These are phyloP conservation scores for Truncatella angustata DNA, from an alignment of 2,329 filamentous ascomycete genomes.

Conservation along the genomic window DNA sequence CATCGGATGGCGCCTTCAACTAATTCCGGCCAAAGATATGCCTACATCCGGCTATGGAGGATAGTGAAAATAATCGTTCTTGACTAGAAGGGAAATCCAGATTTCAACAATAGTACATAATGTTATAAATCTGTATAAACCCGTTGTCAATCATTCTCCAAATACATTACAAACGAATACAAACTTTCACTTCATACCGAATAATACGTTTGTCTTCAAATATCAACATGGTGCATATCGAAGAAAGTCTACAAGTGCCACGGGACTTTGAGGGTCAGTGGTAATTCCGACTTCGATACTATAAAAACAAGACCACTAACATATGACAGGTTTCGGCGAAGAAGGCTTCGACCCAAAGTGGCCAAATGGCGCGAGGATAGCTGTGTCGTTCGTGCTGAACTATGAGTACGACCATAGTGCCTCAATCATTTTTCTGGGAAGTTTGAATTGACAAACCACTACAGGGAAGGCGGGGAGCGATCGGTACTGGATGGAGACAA, in stretches of 20 bases:
- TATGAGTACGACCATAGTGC: conserved; percentile 20
- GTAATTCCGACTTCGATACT: not conserved
- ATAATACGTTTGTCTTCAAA: too few relatives aligned
- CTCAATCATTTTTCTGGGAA: not conserved
- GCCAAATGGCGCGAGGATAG: conserved; percentile 21
- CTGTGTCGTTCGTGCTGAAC: conserved; percentile 21
- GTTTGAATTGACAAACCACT: not conserved
- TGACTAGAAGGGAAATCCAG: not conserved
- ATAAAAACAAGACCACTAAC: not conserved
- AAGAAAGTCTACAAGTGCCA: conserved; percentile 13
- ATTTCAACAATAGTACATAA: not conserved
- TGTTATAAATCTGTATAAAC: too few relatives aligned
- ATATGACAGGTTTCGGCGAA: conserved; percentile 17
- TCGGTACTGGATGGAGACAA: conserved; percentile 23
- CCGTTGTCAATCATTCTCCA: too few relatives aligned
- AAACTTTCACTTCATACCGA: too few relatives aligned
- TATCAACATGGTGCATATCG: conserved; percentile 15
- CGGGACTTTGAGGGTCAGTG: conserved; percentile 24
- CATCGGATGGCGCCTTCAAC: not conserved
- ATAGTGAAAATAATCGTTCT: too few relatives aligned
- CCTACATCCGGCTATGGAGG: not conserved
- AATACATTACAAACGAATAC: too few relatives aligned
- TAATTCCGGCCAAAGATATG: not conserved
- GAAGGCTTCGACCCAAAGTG: conserved; percentile 21
- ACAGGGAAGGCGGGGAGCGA: conserved; percentile 25